These are phyloP conservation scores for Tribonema minus DNA, from an alignment of 108 stramenopile species.

Conservation along the genomic window DNA sequence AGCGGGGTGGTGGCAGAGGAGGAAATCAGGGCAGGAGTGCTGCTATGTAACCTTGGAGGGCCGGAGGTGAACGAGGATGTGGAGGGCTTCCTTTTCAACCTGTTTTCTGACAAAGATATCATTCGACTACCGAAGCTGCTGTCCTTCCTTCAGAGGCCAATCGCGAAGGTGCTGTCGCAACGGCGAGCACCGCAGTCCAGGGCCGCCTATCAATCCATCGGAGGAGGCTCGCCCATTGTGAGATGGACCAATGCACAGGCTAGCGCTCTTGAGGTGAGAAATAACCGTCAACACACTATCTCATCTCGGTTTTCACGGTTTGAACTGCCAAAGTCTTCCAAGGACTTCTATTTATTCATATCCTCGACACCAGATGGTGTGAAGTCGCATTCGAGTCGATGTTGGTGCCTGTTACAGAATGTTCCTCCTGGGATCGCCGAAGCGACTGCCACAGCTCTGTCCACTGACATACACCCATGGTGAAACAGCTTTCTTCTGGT, in stretches of 20 bases:
- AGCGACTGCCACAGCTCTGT: no score
- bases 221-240: constrained; percentile 91
- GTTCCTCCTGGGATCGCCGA: no score
- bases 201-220: constrained; percentile 87
- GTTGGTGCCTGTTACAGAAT: no score
- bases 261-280: constrained; percentile 50
- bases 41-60: constrained; percentile 88
- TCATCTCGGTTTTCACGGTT: no score
- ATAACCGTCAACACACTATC: no score
- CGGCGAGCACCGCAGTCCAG: constrained; percentile 84
- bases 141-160: constrained; percentile 29
- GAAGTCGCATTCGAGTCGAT: no score
- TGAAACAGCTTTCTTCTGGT: no score
- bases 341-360: no score
- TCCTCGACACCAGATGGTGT: no score
- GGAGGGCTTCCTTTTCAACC: constrained; percentile 79
- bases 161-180: constrained; percentile 70
- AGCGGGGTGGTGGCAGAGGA: background rate
- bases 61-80: constrained; percentile 85
- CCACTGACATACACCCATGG: no score
- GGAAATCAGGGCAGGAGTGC: constrained; percentile 67
- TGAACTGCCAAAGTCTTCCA: no score
- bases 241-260: constrained; percentile 84
- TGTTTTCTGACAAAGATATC: constrained; percentile 97
- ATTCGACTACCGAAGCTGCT: constrained; percentile 64